Percentiles rank a stretch among this genome's conserved stretches.
Conservation (phyloP, 805 yeast genomes). For the Nakazawaea ishiwadae region DNA sequence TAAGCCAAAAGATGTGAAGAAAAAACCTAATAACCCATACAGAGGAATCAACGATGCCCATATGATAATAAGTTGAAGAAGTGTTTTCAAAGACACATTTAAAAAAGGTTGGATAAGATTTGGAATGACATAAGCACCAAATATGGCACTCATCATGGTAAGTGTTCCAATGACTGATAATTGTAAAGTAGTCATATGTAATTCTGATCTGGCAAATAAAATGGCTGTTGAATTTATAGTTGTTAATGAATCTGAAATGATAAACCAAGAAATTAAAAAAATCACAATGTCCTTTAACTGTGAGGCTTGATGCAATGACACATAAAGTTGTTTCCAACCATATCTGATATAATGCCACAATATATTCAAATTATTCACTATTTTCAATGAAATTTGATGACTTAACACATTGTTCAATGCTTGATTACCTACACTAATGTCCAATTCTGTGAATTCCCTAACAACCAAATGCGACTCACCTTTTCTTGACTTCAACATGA, state of each 20-base stretch:
- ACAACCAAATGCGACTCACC: slow-evolving; percentile 24
- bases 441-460: not conserved
- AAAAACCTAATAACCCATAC: slow-evolving; percentile 68
- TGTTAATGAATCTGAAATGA: slow-evolving; percentile 68
- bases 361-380: slow-evolving; percentile 14
- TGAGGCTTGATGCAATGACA: slow-evolving; percentile 56
- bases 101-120: slow-evolving; percentile 31
- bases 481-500: slow-evolving; percentile 41
- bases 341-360: slow-evolving; percentile 34
- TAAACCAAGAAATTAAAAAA: slow-evolving; percentile 70
- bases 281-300: slow-evolving; percentile 60
- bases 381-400: not conserved
- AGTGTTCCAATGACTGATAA: slow-evolving; percentile 62
- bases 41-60: slow-evolving; percentile 67
- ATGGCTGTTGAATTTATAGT: slow-evolving; percentile 80
- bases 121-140: slow-evolving; percentile 61
- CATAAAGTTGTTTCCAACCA: slow-evolving; percentile 59
- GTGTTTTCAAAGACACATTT: slow-evolving; percentile 39
- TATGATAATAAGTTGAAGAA: slow-evolving; percentile 46
- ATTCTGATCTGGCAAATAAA: slow-evolving; percentile 65
- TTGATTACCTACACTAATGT: not conserved
- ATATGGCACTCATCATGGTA: slow-evolving; percentile 62
- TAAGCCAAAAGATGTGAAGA: slow-evolving; percentile 49
- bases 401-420: not conserved
- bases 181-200: slow-evolving; percentile 63